Conservation (phyloP, 176 grass and related monocot species). For the Phyllostachys edulis region DNA sequence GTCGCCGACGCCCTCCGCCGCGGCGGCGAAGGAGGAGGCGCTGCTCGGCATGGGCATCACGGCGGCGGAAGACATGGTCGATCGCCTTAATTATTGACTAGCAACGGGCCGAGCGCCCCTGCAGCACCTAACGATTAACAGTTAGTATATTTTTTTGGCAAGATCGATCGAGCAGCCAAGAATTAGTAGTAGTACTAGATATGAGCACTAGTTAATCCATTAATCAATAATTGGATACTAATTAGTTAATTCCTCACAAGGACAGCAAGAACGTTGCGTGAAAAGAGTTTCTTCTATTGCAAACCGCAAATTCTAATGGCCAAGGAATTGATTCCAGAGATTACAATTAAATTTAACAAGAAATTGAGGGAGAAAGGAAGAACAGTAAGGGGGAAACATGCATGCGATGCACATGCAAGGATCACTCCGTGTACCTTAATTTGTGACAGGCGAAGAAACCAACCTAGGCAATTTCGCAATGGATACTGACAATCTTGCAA, state of each 20-base stretch:
- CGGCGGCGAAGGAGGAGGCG: constrained; percentile 28
- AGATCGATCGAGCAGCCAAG: too few relatives aligned
- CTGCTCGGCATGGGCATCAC: constrained; percentile 4
- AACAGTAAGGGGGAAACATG: not conserved
- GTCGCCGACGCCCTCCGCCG: constrained; percentile 5
- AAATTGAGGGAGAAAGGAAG: not conserved
- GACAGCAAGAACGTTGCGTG: not conserved
- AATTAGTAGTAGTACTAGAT: not conserved
- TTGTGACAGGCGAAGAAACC: not conserved
- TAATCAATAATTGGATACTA: not conserved
- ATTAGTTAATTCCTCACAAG: not conserved
- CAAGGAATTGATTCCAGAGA: not conserved
- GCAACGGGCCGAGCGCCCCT: not conserved
- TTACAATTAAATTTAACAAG: not conserved
- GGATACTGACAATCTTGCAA: not conserved
- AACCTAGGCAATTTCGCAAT: not conserved
- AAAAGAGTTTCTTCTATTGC: not conserved
- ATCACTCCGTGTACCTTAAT: not conserved
- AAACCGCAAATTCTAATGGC: not conserved
- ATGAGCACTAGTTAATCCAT: not conserved
- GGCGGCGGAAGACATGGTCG: constrained; percentile 5
- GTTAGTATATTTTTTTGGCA: not conserved
- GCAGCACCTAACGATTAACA: not conserved
- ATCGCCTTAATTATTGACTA: not conserved
- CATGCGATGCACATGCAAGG: not conserved